Conservation (phyloP, 2,329 filamentous ascomycete species). For the Claviceps capensis region DNA sequence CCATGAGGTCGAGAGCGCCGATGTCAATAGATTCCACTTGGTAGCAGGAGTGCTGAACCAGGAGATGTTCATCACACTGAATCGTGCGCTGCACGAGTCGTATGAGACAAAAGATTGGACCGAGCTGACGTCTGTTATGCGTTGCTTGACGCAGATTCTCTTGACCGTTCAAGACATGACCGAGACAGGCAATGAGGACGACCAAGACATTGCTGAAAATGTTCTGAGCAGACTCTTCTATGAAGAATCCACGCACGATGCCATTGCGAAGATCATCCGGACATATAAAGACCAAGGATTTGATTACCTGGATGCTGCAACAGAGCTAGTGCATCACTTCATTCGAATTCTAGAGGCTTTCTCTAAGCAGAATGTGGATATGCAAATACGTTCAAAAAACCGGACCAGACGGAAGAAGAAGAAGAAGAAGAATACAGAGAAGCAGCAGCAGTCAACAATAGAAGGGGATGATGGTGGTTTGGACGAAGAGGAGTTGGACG, state of each 20-base stretch:
- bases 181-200: conserved; percentile 71
- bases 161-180: conserved; percentile 89
- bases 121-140: conserved; percentile 76
- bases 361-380: conserved; percentile 84
- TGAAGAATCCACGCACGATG: conserved; percentile 86
- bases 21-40: conserved; percentile 67
- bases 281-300: conserved; percentile 92
- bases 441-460: conserved; percentile 53
- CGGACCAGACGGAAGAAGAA: conserved; percentile 64
- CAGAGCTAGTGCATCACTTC: conserved; percentile 84
- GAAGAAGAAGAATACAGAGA: conserved; percentile 65
- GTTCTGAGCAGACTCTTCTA: conserved; percentile 97
- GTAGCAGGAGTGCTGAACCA: conserved; percentile 86
- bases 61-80: conserved; percentile 84
- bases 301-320: conserved; percentile 82
- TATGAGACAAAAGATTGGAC: conserved; percentile 78
- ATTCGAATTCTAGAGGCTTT: conserved; percentile 84
- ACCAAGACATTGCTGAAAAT: conserved; percentile 95
- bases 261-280: conserved; percentile 64
- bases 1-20: conserved; percentile 28
- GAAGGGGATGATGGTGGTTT: conserved; percentile 24
- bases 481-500: conserved; percentile 48
- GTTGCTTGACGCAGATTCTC: conserved; percentile 88
- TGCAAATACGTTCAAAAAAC: conserved; percentile 78
- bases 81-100: conserved; percentile 64